phyloP scores from a whole-genome alignment of 331 rosid genomes.

The Acacia pycnantha region DNA sequence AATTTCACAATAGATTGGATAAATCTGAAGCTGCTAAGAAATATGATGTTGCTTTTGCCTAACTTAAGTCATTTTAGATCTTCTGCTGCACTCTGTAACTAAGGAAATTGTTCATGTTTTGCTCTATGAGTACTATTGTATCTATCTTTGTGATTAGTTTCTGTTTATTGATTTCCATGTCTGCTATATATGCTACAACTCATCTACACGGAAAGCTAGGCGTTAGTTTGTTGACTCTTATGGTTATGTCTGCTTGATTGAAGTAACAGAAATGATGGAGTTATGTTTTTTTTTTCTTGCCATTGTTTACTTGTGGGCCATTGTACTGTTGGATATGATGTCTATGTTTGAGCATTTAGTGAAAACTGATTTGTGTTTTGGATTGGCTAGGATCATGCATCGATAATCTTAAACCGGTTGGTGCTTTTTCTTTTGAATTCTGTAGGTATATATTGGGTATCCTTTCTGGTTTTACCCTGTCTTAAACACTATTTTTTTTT shows the following conservation, averaged over 20 bases:
- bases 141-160: not conserved
- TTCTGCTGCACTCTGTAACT: conserved; percentile 20
- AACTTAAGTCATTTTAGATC: conserved; percentile 2
- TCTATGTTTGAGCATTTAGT: too few relatives aligned
- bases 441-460: not conserved
- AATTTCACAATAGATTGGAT: conserved; percentile 62
- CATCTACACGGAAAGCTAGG: not conserved
- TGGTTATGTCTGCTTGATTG: not conserved
- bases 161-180: conserved; percentile 1
- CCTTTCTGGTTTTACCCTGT: not conserved
- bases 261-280: not conserved
- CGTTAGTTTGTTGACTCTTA: conserved; percentile 4
- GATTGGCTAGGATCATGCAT: not conserved
- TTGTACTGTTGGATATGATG: too few relatives aligned
- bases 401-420: not conserved
- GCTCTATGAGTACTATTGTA: conserved; percentile 3
- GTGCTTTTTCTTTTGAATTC: not conserved
- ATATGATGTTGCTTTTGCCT: not conserved
- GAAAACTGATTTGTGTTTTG: too few relatives aligned
- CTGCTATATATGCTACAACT: not conserved
- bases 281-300: not conserved
- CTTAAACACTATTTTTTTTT: not conserved
- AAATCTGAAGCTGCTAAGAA: conserved; percentile 16
- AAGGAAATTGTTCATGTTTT: conserved; percentile 36
- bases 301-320: too few relatives aligned